Evolutionary conservation across 1,284 basidiomycete species (phyloP), one percentile per base, ranked within the genome.

Genomic region (Dichomitus squalens): DNA sequence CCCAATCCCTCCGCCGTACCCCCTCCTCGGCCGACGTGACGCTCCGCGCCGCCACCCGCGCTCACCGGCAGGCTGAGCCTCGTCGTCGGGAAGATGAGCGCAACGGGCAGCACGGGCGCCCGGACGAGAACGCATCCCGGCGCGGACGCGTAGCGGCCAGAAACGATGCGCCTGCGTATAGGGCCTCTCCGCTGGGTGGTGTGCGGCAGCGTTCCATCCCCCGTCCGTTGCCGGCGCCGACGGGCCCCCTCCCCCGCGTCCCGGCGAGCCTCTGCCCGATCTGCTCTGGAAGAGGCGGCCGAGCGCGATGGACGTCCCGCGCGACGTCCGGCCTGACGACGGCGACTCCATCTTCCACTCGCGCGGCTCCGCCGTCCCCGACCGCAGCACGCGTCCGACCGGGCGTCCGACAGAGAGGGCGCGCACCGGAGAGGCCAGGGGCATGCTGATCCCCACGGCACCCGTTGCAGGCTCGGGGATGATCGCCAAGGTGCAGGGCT

Each of bases 291-390:
- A 34, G 31, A 27, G 14, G 33, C 57, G 55, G 27, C 50, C 61
- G 33, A 55, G 48, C 38, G 36, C 54, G 11, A 46, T 49, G 23
- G 58, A 62, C 46, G 48, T 62, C 20, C 60, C 60, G 23, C 57
- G 49, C 41, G 61, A 62, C 55, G 57, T 59, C 29, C 49, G 44
- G 4, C 48, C 58, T 12, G 52, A 52, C 7, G 56, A 58, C 29
- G 31, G 20, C 18, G 53, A 53, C 47, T 58, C 43, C 14, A 35
- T 51, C 31, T 51, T 47, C 21, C 52, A 47, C 0, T 44, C 52
- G 25, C 57, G 48, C 8, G 29, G 51, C 21, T 56, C 57, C 8
- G 7, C n/a, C 25, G 56, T 48, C 29, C 53, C n/a, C n/a, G n/a
- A 53, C 20, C n/a, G 33, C 29, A 21, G n/a, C 16, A 29, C 25